Evolutionary conservation across 768 basidiomycete genomes (phyloP).

Genomic region (Krasilnikovozyma curviuscula): DNA sequence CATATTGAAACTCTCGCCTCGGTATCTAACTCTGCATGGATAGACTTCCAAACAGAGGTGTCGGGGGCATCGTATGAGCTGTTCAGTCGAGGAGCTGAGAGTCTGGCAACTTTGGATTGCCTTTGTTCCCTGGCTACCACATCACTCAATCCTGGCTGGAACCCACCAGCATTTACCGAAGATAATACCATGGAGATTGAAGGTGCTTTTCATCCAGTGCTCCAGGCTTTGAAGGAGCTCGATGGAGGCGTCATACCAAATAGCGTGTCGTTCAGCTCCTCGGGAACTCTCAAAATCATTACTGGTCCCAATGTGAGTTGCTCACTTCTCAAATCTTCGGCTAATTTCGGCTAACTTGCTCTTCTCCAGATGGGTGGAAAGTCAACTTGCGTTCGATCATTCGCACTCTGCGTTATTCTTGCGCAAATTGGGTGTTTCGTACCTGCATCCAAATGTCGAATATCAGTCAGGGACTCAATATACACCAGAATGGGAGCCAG

Average conservation of each 20-base stretch:
- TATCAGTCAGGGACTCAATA: constrained; percentile 49
- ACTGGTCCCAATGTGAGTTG: constrained; percentile 27
- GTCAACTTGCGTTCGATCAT: constrained; percentile 46
- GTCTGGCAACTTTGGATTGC: constrained; percentile 65
- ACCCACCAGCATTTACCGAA: constrained; percentile 53
- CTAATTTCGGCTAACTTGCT: background rate
- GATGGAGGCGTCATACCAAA: too few species aligned
- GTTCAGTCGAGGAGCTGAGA: constrained; percentile 55
- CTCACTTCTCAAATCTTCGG: background rate
- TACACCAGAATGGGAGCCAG: constrained; percentile 64
- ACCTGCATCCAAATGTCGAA: constrained; percentile 36
- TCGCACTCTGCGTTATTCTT: constrained; percentile 45
- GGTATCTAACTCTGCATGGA: constrained; percentile 38
- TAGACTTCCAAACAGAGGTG: constrained; percentile 50
- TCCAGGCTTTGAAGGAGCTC: constrained; percentile 52
- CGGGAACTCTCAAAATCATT: constrained; percentile 26
- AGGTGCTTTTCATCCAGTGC: constrained; percentile 84
- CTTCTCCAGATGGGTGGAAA: background rate
- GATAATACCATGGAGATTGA: constrained; percentile 46
- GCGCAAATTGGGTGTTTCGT: constrained; percentile 75
- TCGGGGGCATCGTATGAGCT: constrained; percentile 48
- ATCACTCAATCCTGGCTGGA: constrained; percentile 54
- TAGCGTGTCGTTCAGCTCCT: too few species aligned
- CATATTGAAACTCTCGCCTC: constrained; percentile 50
- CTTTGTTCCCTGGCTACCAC: constrained; percentile 64